Evolutionary conservation across 805 yeast species (phyloP), one percentile per base, ranked within the genome.

Genomic region (Cyberlindnera amylophila): DNA sequence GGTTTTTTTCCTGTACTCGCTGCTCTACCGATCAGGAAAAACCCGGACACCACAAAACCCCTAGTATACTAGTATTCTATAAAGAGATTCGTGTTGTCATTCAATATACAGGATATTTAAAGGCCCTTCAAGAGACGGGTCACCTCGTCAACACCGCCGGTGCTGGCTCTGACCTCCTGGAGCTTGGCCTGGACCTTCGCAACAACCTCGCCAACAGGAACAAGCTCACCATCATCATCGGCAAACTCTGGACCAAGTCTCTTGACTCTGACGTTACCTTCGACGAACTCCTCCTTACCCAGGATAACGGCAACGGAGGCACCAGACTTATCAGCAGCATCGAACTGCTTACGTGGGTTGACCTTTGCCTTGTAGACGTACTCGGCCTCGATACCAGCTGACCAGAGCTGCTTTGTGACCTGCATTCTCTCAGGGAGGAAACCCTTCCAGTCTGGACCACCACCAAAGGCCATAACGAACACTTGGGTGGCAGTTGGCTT

Each of bases 381-480:
- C 69, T 93, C 99, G 36, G 95, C 73, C 62, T 87, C 95, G 51
- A 93, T 81, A 28, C 93, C 96, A 8, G 83, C 84, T 32, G 71
- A 72, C 99, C 99, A 93, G 54, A 93, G 74, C 55, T 71, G 64
- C 58, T 87, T 82, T 41, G 96, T 80, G 36, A 93, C 76, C 24
- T 74, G 56, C 96, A 93, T 89, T 70, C 99, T 83, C 69, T 93
- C 97, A 44, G 81, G 77, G 58, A 93, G 70, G 69, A 86, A 88
- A 6, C 98, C 99, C 46, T 74, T 80, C 97, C 97, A 90, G 48
- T 84, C 95, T 55, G 86, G 86, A 57, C 98, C 99, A 58, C 97
- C 98, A 52, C 99, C 99, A 59, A 93, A 90, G 1, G 99, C 98
- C 96, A 93, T 90, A 38, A 93, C 83, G 59, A 73, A 93, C 12